Conservation (phyloP, 805 yeast species). For the Sugiyamaella marilandica region DNA sequence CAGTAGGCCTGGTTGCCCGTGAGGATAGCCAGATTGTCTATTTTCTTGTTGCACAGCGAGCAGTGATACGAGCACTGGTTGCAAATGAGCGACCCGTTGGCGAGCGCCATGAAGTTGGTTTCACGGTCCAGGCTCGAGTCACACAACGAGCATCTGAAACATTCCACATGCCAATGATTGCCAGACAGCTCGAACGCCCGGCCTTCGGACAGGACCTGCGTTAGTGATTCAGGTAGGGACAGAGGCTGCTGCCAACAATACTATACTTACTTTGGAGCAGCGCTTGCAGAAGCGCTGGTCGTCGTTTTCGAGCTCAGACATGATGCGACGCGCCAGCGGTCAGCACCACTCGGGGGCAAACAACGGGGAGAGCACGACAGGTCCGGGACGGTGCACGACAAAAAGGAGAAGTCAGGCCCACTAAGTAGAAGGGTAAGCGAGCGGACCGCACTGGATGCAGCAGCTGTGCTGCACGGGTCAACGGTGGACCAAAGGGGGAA, state of each 20-base stretch:
- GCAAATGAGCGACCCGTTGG: constrained; percentile 88
- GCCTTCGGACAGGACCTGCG: constrained; percentile 66
- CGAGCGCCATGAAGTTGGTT: constrained; percentile 84
- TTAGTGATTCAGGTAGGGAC: constrained; percentile 13
- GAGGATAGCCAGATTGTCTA: constrained; percentile 87
- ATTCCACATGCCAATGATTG: constrained; percentile 92
- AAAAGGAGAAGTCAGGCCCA: too few species aligned
- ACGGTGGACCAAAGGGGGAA: too few species aligned
- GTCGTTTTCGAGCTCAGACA: constrained; percentile 1
- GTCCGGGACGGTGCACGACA: too few species aligned
- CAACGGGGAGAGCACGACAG: too few species aligned
- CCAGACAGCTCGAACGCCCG: constrained; percentile 91
- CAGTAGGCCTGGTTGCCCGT: constrained; percentile 97
- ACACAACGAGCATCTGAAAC: constrained; percentile 89
- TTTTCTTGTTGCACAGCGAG: constrained; percentile 75
- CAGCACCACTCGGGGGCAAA: neutral
- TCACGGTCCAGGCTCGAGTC: constrained; percentile 72
- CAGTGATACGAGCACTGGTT: constrained; percentile 90
- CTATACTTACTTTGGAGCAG: neutral
- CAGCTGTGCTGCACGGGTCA: neutral
- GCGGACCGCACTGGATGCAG: neutral
- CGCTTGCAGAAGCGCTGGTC: constrained; percentile 1
- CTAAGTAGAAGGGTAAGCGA: neutral
- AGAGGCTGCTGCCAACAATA: neutral
- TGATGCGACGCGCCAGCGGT: constrained; percentile 5